These are phyloP conservation scores for Calonectria honghensis DNA, from an alignment of 2,329 filamentous ascomycete genomes.

Conservation along the genomic window DNA sequence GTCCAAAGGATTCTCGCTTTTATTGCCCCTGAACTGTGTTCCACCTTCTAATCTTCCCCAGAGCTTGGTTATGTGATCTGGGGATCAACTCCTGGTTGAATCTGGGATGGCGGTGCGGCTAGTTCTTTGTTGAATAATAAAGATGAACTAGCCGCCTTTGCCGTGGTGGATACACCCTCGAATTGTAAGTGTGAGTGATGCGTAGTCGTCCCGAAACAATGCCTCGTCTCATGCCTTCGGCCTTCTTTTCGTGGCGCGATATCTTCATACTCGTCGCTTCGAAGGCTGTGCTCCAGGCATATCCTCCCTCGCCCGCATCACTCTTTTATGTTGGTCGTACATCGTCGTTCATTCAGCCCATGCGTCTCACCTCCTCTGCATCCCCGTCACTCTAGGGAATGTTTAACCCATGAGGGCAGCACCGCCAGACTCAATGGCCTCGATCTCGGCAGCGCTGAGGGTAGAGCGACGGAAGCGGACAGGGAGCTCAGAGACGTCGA, in stretches of 20 bases:
- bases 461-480: constrained; percentile 85
- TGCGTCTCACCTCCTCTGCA: constrained; percentile 48
- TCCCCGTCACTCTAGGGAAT: constrained; percentile 44
- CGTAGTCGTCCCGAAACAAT: constrained; percentile 38
- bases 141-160: constrained; percentile 37
- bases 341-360: constrained; percentile 48
- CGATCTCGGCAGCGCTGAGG: constrained; percentile 90
- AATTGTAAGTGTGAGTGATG: constrained; percentile 34
- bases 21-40: constrained; percentile 37
- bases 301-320: constrained; percentile 40
- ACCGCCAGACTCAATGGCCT: constrained; percentile 95
- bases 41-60: constrained; percentile 34
- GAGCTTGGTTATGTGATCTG: constrained; percentile 38
- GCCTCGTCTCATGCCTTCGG: constrained; percentile 35
- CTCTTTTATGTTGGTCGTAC: constrained; percentile 43
- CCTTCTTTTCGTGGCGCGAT: constrained; percentile 43
- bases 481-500: constrained; percentile 93
- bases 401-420: constrained; percentile 74
- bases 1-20: constrained; percentile 44
- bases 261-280: constrained; percentile 47
- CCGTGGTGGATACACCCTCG: constrained; percentile 21
- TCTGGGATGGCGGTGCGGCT: constrained; percentile 42
- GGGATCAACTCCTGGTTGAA: constrained; percentile 35
- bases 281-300: constrained; percentile 47
- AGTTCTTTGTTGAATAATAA: constrained; percentile 44